Conservation (phyloP, 306 rosid species). For the Lablab purpureus region DNA sequence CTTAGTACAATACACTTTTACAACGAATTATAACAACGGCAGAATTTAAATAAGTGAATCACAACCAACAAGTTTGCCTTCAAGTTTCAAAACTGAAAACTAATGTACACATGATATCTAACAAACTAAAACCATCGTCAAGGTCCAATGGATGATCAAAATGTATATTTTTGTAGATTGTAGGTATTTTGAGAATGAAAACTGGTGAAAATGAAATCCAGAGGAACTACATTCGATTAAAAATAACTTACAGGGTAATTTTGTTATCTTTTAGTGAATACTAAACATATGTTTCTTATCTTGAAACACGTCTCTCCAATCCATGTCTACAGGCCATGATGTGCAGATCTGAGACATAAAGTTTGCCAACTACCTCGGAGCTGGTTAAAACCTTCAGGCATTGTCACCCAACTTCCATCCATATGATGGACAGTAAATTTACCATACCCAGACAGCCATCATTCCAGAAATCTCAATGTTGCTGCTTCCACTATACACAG, state of each 20-base stretch:
- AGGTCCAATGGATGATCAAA: constrained; percentile 18
- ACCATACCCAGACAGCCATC: constrained; percentile 14
- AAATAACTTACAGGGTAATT: constrained; percentile 21
- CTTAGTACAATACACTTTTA: neutral
- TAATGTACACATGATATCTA: neutral
- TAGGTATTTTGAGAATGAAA: neutral
- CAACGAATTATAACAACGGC: neutral
- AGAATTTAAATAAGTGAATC: constrained; percentile 20
- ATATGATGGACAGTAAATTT: neutral
- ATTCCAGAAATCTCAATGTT: neutral
- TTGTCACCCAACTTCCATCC: neutral
- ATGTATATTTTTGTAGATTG: constrained; percentile 19
- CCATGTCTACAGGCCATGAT: neutral
- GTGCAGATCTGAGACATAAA: constrained; percentile 14
- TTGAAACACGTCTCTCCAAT: constrained; percentile 3
- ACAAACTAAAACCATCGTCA: neutral
- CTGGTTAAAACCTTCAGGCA: constrained; percentile 6
- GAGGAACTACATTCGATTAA: constrained; percentile 5
- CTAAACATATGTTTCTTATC: neutral
- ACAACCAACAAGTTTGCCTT: neutral
- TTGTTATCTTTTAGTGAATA: neutral
- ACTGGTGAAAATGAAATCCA: neutral
- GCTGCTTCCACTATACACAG: neutral
- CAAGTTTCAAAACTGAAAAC: constrained; percentile 6
- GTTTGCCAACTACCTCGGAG: neutral